A percentile compares a stretch with the other conserved stretches of the same genome.
Evolutionary conservation across 495 filamentous ascomycete species (phyloP).

Genomic region (Xylaria grammica): DNA sequence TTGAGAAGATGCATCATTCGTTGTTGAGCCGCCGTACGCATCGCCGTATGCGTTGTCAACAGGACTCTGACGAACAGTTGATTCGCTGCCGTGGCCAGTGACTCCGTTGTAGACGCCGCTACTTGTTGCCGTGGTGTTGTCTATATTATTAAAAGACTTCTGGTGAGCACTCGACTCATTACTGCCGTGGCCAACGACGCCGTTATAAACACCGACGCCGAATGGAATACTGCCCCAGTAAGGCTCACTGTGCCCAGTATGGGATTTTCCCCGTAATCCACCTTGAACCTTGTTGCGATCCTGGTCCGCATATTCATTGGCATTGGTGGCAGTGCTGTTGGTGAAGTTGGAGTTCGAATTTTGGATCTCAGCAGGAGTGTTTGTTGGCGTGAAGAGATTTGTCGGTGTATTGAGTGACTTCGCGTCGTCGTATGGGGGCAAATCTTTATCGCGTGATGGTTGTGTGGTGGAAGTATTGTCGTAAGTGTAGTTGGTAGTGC

Average conservation of each 20-base stretch:
- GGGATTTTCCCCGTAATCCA: conserved; percentile 21
- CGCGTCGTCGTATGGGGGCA: background rate
- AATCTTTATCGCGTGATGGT: background rate
- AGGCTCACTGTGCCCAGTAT: conserved; percentile 27
- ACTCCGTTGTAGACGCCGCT: conserved; percentile 41
- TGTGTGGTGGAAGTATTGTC: background rate
- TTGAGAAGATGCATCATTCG: conserved; percentile 18
- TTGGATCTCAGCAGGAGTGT: background rate
- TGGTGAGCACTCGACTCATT: conserved; percentile 21
- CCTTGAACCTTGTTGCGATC: conserved; percentile 23
- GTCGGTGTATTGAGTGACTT: background rate
- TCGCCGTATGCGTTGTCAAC: no score
- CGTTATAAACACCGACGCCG: conserved; percentile 45
- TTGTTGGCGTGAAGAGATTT: background rate
- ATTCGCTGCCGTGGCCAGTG: background rate
- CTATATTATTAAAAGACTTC: background rate
- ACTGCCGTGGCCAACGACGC: conserved; percentile 49
- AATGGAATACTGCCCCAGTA: conserved; percentile 50
- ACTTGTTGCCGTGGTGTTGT: background rate
- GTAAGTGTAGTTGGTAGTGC: background rate
- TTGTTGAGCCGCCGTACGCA: conserved; percentile 20
- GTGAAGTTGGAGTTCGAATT: background rate
- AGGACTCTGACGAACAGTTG: no score
- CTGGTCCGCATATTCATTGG: background rate
- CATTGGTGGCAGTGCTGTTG: background rate